These are phyloP conservation scores for Trichocomaceae sp. DNA, from an alignment of 2,329 filamentous ascomycete genomes.

Conservation along the genomic window DNA sequence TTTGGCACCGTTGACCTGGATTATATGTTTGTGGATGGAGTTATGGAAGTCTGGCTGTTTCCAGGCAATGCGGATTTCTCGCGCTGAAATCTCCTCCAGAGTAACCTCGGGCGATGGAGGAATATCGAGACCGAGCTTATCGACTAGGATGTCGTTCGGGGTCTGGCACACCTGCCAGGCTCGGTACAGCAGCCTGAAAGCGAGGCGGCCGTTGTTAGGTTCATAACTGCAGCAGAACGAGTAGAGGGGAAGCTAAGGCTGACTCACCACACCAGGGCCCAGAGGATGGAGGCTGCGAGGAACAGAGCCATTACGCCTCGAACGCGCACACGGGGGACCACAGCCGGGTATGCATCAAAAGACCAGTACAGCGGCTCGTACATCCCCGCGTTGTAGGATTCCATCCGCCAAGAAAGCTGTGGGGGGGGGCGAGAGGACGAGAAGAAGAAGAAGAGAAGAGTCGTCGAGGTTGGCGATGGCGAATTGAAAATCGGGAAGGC, in stretches of 20 bases:
- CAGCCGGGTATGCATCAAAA: constrained; percentile 41
- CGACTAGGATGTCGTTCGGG: constrained; percentile 82
- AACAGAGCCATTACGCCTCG: constrained; percentile 46
- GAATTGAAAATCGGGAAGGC: background rate
- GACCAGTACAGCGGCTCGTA: constrained; percentile 42
- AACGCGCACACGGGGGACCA: constrained; percentile 42
- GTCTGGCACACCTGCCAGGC: constrained; percentile 85
- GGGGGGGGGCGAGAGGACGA: background rate
- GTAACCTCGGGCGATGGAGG: constrained; percentile 84
- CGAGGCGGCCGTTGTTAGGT: constrained; percentile 9
- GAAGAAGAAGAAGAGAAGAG: no score
- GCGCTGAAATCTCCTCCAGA: constrained; percentile 78
- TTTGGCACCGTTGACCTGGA: constrained; percentile 89
- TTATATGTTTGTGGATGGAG: constrained; percentile 76
- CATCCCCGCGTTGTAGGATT: constrained; percentile 35
- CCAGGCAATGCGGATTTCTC: constrained; percentile 88
- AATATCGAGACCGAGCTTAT: constrained; percentile 87
- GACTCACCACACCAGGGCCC: constrained; percentile 44
- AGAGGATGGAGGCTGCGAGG: constrained; percentile 42
- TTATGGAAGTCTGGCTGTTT: constrained; percentile 61
- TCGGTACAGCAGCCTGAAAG: constrained; percentile 68
- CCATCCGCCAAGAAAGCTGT: constrained; percentile 13
- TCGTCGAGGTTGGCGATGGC: no score
- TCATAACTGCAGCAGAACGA: background rate
- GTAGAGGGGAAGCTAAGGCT: background rate